A percentile compares a stretch with the other conserved stretches of the same genome.
phyloP scores from a whole-genome alignment of 257 asterid species.

The Nicotiana obtusifolia region DNA sequence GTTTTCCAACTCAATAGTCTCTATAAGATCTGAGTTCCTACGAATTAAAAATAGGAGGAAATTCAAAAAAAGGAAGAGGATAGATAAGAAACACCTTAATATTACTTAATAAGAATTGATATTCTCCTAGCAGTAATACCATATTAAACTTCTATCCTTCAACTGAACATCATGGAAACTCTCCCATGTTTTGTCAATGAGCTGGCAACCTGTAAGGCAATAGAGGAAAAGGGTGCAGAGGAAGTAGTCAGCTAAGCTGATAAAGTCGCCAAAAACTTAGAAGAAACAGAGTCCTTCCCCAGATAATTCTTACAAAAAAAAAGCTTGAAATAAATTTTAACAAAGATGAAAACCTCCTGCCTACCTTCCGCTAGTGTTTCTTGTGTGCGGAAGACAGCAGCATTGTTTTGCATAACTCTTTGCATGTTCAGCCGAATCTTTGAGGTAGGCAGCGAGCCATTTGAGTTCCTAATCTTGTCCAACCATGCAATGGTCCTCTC shows the following conservation, averaged over 20 bases:
- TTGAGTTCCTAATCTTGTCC: slow-evolving; percentile 90
- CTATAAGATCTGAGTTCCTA: slow-evolving; percentile 96
- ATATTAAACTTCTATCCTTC: slow-evolving; percentile 85
- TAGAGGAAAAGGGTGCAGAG: slow-evolving; percentile 1
- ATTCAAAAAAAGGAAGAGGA: slow-evolving; percentile 3
- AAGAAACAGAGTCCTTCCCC: background rate
- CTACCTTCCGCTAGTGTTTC: slow-evolving; percentile 96
- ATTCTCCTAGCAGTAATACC: slow-evolving; percentile 36
- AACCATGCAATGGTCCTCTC: slow-evolving; percentile 88
- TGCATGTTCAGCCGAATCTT: slow-evolving; percentile 90
- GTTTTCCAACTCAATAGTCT: slow-evolving; percentile 91
- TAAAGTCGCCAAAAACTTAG: background rate
- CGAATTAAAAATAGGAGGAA: background rate
- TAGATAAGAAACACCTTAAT: background rate
- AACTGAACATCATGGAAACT: slow-evolving; percentile 83
- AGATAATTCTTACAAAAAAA: background rate
- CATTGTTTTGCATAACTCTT: slow-evolving; percentile 91
- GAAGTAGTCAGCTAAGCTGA: background rate
- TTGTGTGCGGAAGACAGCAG: slow-evolving; percentile 97
- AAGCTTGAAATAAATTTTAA: background rate
- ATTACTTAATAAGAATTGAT: background rate
- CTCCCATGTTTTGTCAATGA: slow-evolving; percentile 90
- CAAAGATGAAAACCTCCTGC: slow-evolving; percentile 7
- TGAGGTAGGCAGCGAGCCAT: slow-evolving; percentile 89
- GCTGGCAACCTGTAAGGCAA: slow-evolving; percentile 61